Base-by-base conservation (phyloP, 1,139 yeast genomes). In the Pneumocystis canis region DNA sequence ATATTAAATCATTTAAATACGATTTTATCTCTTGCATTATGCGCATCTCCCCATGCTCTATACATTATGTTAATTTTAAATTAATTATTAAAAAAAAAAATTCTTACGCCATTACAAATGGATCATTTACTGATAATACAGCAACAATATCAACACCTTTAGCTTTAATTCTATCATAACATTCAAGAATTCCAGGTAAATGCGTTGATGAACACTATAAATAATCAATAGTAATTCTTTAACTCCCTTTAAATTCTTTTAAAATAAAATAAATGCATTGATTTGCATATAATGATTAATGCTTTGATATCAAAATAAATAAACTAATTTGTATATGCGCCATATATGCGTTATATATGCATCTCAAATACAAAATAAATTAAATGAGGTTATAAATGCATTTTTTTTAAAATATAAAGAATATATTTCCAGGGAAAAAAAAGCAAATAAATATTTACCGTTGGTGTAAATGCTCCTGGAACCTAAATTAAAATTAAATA, bases 91-190 rank as follows among this genome's bases (percentile, higher is more conserved):
- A 35, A 14, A 35, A 16, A 35, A 35, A 14, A 35, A 11, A 14
- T 11, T 20, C 54, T 20, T 47, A 47, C 54, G 76, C 68, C 73
- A 78, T 77, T 64, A 89, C 94, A 72, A 88, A 88, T 37, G 96
- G 87, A 70, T 87, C 89, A 75, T 89, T 89, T 65, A 87, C 86
- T 62, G 94, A 81, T 65, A 87, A 72, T 39, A 89, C 85, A 65
- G 88, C 78, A 62, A 89, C 78, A 70, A 81, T 82, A 72, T 84
- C 87, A 58, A 86, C 87, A 31, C 89, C 88, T 74, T 84, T 85
- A 62, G 78, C 76, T 74, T 82, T 79, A 69, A 85, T 78, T 64
- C 83, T 80, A 11, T 73, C 73, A 62, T 80, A 70, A 63, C 81
- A 76, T 63, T 77, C 73, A 66, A 89, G 75, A 75, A 79, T 87